Evolutionary conservation across 441 rosid species (phyloP).

Genomic region (Corymbia citriodora): DNA sequence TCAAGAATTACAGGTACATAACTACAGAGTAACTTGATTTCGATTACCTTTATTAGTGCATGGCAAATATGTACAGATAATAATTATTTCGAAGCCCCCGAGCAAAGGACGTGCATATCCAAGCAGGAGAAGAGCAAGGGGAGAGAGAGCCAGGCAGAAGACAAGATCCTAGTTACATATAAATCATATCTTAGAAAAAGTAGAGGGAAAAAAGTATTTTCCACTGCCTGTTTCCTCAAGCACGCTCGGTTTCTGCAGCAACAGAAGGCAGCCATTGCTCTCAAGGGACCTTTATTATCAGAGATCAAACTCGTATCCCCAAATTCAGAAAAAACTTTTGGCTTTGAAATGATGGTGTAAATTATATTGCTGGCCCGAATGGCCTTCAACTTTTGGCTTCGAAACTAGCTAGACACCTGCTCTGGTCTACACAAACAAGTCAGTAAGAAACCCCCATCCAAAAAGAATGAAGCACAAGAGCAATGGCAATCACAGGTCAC

Average conservation of each 20-base stretch:
- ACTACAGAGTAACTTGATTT: background rate
- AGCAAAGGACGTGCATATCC: background rate
- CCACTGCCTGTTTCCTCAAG: background rate
- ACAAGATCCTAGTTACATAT: background rate
- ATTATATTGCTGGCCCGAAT: background rate
- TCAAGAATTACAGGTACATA: background rate
- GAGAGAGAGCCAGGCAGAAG: background rate
- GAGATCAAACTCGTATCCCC: background rate
- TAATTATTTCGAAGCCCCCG: background rate
- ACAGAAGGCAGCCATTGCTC: background rate
- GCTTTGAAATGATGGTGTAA: background rate
- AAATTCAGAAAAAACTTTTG: background rate
- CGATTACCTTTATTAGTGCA: background rate
- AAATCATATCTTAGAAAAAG: background rate
- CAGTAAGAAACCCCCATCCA: background rate
- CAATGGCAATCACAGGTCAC: background rate
- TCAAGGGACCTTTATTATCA: background rate
- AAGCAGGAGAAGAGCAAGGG: background rate
- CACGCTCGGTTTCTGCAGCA: background rate
- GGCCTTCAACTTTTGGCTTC: background rate
- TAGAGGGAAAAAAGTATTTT: background rate
- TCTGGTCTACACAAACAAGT: background rate
- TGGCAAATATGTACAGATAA: background rate
- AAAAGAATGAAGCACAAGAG: background rate
- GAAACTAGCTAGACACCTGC: background rate